Base-by-base conservation (phyloP, 2,329 filamentous ascomycete genomes). In the Fusarium sp. region DNA sequence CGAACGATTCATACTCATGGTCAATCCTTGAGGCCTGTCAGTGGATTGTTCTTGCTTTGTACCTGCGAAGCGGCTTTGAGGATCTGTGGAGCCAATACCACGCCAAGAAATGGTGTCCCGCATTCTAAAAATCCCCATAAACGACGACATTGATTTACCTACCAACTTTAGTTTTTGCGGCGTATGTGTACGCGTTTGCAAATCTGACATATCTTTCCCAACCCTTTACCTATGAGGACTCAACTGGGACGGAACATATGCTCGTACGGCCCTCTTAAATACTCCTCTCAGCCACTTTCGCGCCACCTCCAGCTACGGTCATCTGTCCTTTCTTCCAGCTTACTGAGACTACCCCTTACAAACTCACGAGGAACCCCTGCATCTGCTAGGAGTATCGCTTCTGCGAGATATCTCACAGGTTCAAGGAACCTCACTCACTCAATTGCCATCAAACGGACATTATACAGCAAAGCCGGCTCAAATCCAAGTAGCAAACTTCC, bases 171-270 rank as follows among this genome's bases (percentile, higher is more conserved):
- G n/a, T 10, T 54, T 61, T 63, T 68, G 69, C 67, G 61, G 52
- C 62, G 72, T 49, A 67, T 61, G 43, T 50, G 73, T 59, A 67
- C 75, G 65, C 74, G 63, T 71, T 49, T 59, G 67, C 67, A 65
- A 47, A 28, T 64, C 53, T 65, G 64, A 56, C 40, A 47, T 59
- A 68, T 59, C 42, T 42, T 62, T 58, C 23, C 60, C 62, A 56
- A 46, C 40, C 50, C 37, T 63, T 74, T 50, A 75, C 67, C 56
- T 75, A 78, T 78, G 76, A 77, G 72, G 58, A 46, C 64, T 33
- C 76, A 73, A 67, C 52, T 75, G 58, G 62, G 62, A 59, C 70
- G 65, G 49, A 56, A 64, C 32, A 13, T 69, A 59, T 74, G 62
- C 57, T 58, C 66, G 69, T 50, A 60, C 69, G 72, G 60, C 38